These are phyloP conservation scores for Avena sativa DNA, from an alignment of 176 grass and related monocot genomes.

Conservation along the genomic window DNA sequence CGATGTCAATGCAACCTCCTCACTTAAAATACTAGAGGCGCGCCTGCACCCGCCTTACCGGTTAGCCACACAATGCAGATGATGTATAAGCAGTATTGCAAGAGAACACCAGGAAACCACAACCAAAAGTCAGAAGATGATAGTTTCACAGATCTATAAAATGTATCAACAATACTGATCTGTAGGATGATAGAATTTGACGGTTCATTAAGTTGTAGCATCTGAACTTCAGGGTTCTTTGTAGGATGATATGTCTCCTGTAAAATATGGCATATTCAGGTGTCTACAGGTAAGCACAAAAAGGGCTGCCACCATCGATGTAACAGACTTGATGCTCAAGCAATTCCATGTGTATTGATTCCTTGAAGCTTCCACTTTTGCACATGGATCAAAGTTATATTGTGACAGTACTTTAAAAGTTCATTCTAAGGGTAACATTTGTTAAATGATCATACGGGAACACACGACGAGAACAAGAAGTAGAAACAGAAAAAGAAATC, in stretches of 20 bases:
- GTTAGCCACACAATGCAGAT: slow-evolving; percentile 6
- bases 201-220: not conserved
- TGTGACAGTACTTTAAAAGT: not conserved
- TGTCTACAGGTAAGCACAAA: slow-evolving; percentile 43
- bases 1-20: slow-evolving; percentile 20
- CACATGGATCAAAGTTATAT: slow-evolving; percentile 30
- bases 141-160: not conserved
- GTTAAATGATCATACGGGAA: not conserved
- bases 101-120: not conserved
- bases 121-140: slow-evolving; percentile 9
- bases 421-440: not conserved
- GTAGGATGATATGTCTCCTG: slow-evolving; percentile 6
- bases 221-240: slow-evolving; percentile 29
- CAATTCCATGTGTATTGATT: slow-evolving; percentile 38
- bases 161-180: not conserved
- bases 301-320: not conserved
- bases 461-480: not conserved
- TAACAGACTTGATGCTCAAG: slow-evolving; percentile 46
- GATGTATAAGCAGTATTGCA: not conserved
- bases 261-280: slow-evolving; percentile 39
- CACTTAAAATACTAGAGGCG: not conserved
- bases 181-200: not conserved
- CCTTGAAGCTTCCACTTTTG: slow-evolving; percentile 30
- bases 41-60: not conserved
- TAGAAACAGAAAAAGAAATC: not conserved